phyloP scores from a whole-genome alignment of 2,329 filamentous ascomycete species.

The Colletotrichum graminicola region DNA sequence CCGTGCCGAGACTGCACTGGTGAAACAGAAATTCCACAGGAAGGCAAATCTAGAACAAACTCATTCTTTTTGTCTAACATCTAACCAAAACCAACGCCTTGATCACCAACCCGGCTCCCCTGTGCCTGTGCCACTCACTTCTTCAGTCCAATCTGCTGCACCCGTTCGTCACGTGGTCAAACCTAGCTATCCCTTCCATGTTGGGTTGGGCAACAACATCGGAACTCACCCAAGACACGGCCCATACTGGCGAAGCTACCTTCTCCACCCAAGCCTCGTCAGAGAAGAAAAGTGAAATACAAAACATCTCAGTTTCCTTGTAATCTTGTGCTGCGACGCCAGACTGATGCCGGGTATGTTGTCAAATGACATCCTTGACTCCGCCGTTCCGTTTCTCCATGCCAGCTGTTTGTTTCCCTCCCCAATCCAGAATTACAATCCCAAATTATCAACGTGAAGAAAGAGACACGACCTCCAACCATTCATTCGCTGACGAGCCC shows the following conservation, averaged over 20 bases:
- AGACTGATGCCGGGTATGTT: conserved; percentile 42
- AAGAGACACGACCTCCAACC: conserved; percentile 9
- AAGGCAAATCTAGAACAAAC: conserved; percentile 1
- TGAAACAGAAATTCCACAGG: not conserved
- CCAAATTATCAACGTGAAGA: conserved; percentile 32
- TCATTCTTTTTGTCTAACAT: conserved; percentile 35
- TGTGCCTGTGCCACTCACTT: not conserved
- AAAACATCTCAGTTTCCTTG: conserved; percentile 34
- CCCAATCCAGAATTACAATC: conserved; percentile 9
- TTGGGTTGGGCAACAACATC: not conserved
- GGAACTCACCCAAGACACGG: not conserved
- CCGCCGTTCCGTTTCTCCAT: conserved; percentile 9
- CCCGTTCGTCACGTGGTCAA: not conserved
- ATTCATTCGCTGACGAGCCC: conserved; percentile 41
- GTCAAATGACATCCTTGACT: conserved; percentile 40
- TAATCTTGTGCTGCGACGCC: conserved; percentile 38
- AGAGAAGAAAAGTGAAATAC: conserved; percentile 14
- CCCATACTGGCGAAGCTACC: not conserved
- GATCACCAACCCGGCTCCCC: too few species aligned
- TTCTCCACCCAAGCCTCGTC: not conserved
- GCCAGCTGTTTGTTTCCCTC: not conserved
- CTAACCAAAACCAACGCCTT: not conserved
- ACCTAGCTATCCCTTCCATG: not conserved
- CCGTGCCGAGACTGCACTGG: not conserved
- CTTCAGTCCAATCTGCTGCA: not conserved